These are phyloP conservation scores for Singerocomus rubriflavus DNA, from an alignment of 1,284 basidiomycete species.

Conservation along the genomic window DNA sequence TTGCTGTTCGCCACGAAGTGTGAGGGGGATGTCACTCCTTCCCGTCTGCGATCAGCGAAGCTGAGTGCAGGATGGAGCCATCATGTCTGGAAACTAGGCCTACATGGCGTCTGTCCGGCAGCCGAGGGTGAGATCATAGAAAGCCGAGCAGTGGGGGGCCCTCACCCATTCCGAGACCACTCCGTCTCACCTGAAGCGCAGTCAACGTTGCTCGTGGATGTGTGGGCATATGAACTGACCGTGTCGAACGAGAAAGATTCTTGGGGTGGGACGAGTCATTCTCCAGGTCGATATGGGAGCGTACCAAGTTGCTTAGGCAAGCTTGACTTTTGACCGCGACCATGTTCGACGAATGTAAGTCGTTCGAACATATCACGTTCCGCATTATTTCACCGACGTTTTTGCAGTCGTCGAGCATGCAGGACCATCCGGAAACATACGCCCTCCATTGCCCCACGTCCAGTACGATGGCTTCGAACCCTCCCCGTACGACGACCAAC, in stretches of 20 bases:
- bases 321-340: constrained; percentile 11
- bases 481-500: constrained; percentile 54
- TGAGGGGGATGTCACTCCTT: constrained; percentile 83
- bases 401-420: constrained; percentile 81
- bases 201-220: constrained; percentile 1
- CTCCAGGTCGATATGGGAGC: not conserved
- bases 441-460: constrained; percentile 52
- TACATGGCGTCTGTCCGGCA: constrained; percentile 65
- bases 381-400: constrained; percentile 2
- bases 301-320: not conserved
- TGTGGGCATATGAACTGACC: constrained; percentile 40
- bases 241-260: constrained; percentile 76
- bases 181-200: constrained; percentile 79
- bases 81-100: constrained; percentile 13
- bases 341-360: constrained; percentile 88
- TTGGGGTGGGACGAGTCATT: constrained; percentile 57
- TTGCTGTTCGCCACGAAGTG: constrained; percentile 73
- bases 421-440: constrained; percentile 45
- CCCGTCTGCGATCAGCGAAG: constrained; percentile 62
- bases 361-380: not conserved
- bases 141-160: constrained; percentile 5
- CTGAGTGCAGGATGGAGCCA: not conserved
- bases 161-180: constrained; percentile 86
- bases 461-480: constrained; percentile 88
- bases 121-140: constrained; percentile 6